phyloP scores from a whole-genome alignment of 2,329 filamentous ascomycete species.

The Aspergillus pseudoterreus region DNA sequence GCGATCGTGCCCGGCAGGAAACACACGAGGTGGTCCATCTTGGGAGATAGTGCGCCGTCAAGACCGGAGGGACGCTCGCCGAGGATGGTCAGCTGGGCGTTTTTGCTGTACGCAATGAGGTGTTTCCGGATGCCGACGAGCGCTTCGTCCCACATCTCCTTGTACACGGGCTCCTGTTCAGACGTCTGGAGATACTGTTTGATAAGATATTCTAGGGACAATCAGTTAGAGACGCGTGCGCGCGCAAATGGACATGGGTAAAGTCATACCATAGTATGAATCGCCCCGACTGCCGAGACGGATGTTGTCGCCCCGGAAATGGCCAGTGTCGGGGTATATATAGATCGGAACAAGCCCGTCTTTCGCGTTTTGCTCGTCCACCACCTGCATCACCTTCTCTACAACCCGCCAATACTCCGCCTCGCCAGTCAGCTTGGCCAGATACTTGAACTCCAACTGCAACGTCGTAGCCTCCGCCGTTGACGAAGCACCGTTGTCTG shows the following conservation, averaged over 20 bases:
- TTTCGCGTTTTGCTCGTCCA: slow-evolving; percentile 74
- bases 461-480: slow-evolving; percentile 90
- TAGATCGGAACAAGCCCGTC: slow-evolving; percentile 91
- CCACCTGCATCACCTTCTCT: slow-evolving; percentile 85
- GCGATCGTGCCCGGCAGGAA: slow-evolving; percentile 97
- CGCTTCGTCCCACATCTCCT: slow-evolving; percentile 88
- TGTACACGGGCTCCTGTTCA: slow-evolving; percentile 77
- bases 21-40: slow-evolving; percentile 98
- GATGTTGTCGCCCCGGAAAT: slow-evolving; percentile 80
- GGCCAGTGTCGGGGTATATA: slow-evolving; percentile 72
- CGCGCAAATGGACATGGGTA: background rate
- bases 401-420: slow-evolving; percentile 86
- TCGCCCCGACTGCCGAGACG: slow-evolving; percentile 90
- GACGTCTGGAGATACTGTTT: slow-evolving; percentile 97
- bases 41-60: slow-evolving; percentile 63
- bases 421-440: slow-evolving; percentile 91
- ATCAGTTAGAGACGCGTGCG: too few relatives aligned
- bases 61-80: slow-evolving; percentile 80
- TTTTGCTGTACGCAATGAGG: slow-evolving; percentile 81
- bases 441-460: slow-evolving; percentile 95
- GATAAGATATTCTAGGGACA: slow-evolving; percentile 74
- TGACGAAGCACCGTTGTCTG: slow-evolving; percentile 81
- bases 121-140: slow-evolving; percentile 84
- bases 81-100: slow-evolving; percentile 79
- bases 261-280: slow-evolving; percentile 71